A percentile compares a stretch with the other conserved stretches of the same genome.
phyloP scores from a whole-genome alignment of 2,329 filamentous ascomycete genomes.

The Xylariaceae sp. region DNA sequence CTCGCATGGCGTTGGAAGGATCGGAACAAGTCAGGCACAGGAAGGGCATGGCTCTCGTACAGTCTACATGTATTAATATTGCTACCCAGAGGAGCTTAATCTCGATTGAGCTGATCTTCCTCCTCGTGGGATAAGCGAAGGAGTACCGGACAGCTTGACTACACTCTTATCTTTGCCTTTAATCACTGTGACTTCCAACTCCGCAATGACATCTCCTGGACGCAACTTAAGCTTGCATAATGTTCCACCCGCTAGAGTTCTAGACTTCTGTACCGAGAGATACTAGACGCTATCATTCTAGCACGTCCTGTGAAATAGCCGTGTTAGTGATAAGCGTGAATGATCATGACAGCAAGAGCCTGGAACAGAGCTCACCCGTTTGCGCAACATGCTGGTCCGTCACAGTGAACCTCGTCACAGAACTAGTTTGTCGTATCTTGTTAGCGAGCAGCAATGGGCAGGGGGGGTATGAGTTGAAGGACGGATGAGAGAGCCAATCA shows the following conservation, averaged over 20 bases:
- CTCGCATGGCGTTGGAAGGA: neutral
- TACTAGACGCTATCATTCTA: too few relatives aligned
- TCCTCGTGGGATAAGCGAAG: neutral
- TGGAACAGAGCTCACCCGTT: conserved; percentile 4
- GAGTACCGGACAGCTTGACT: neutral
- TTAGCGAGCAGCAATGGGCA: neutral
- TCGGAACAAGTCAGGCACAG: neutral
- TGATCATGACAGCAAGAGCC: too few relatives aligned
- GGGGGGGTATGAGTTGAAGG: too few relatives aligned
- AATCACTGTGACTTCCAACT: too few relatives aligned
- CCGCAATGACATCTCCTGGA: too few relatives aligned
- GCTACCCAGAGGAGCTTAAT: neutral
- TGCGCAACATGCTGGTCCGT: conserved; percentile 1
- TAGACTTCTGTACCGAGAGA: too few relatives aligned
- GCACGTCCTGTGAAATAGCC: too few relatives aligned
- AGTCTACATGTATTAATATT: conserved; percentile 19
- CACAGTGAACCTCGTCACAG: neutral
- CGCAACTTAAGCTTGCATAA: too few relatives aligned
- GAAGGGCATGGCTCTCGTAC: neutral
- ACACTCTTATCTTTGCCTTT: neutral
- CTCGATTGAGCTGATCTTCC: neutral
- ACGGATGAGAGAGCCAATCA: too few relatives aligned
- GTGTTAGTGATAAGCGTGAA: too few relatives aligned
- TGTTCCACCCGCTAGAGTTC: too few relatives aligned
- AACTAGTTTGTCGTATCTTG: neutral